phyloP scores from a whole-genome alignment of 805 yeast species.

The Candida ponderosae region DNA sequence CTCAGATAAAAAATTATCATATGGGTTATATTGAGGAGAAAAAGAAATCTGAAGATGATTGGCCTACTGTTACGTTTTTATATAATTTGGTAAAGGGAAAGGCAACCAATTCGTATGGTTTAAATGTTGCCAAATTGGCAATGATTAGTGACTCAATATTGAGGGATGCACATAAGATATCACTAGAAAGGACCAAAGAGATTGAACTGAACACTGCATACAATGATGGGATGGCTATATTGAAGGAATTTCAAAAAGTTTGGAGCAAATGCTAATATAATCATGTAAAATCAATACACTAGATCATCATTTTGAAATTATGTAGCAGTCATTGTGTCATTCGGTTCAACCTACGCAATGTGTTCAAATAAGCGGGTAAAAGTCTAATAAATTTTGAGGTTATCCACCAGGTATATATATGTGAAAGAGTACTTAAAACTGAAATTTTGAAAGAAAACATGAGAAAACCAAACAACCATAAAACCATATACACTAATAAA shows the following conservation, averaged over 20 bases:
- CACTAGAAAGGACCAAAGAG: slow-evolving; percentile 66
- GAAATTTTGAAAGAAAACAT: too few relatives aligned
- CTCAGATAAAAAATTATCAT: slow-evolving; percentile 76
- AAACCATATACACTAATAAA: too few relatives aligned
- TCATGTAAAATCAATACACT: too few relatives aligned
- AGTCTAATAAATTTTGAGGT: too few relatives aligned
- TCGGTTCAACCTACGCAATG: too few relatives aligned
- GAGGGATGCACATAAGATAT: slow-evolving; percentile 84
- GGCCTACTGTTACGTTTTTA: slow-evolving; percentile 69
- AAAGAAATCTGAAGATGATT: slow-evolving; percentile 24
- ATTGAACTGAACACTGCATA: slow-evolving; percentile 8
- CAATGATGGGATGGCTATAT: neutral
- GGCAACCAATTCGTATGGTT: slow-evolving; percentile 91
- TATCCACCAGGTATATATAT: too few relatives aligned
- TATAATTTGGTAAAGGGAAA: slow-evolving; percentile 90
- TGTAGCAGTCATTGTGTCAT: too few relatives aligned
- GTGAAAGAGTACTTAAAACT: too few relatives aligned
- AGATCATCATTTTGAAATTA: too few relatives aligned
- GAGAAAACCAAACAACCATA: too few relatives aligned
- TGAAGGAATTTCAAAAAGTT: neutral
- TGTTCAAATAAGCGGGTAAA: too few relatives aligned
- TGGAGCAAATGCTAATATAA: too few relatives aligned
- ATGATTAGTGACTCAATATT: slow-evolving; percentile 84
- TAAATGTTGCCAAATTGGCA: slow-evolving; percentile 94
- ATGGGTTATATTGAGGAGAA: slow-evolving; percentile 53